Conservation (phyloP, 768 basidiomycete species). For the Tulasnella sp. region DNA sequence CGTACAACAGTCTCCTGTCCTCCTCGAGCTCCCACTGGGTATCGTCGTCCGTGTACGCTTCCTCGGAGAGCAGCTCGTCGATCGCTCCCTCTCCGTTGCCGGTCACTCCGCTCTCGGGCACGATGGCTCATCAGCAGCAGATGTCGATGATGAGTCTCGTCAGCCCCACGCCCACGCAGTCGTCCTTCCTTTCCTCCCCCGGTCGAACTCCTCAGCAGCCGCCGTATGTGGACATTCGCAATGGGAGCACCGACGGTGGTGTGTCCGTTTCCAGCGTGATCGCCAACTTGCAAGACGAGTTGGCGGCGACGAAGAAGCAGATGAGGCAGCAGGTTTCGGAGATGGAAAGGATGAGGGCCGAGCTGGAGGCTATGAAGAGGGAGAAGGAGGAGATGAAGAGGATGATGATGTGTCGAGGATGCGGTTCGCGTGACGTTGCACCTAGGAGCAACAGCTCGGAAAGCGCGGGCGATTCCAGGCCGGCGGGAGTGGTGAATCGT, state of each 20-base stretch:
- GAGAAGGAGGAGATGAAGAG: background rate
- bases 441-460: background rate
- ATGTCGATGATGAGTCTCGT: background rate
- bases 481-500: background rate
- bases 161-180: background rate
- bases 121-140: background rate
- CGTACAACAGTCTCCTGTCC: background rate
- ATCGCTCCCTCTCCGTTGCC: background rate
- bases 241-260: background rate
- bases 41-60: background rate
- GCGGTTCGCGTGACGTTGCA: background rate
- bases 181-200: background rate
- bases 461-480: background rate
- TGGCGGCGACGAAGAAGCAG: background rate
- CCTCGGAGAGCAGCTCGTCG: background rate
- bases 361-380: background rate
- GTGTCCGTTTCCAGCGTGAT: background rate
- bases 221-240: background rate
- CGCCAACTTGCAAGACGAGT: background rate
- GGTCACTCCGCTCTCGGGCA: background rate
- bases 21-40: background rate
- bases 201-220: background rate
- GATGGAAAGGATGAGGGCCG: background rate
- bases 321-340: background rate
- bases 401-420: background rate